Evolutionary conservation across 2,329 filamentous ascomycete genomes (phyloP).

Genomic region (Aschersonia sp.): DNA sequence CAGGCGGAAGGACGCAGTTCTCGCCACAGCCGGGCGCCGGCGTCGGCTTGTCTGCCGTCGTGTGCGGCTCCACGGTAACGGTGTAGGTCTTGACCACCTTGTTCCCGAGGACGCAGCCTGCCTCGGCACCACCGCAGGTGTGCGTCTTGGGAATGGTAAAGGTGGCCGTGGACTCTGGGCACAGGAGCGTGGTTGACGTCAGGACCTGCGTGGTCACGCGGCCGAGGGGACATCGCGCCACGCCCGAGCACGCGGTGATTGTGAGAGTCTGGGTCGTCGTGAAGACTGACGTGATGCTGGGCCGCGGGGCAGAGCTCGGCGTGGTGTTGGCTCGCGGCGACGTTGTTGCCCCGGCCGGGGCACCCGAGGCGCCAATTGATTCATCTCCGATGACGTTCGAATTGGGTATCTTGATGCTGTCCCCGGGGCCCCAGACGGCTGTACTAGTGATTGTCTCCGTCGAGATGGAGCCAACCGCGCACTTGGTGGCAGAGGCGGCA

Average conservation of each 20-base stretch:
- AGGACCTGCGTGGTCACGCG: conserved; percentile 11
- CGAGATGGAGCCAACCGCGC: conserved; percentile 14
- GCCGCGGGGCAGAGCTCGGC: conserved; percentile 3
- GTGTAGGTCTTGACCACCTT: conserved; percentile 9
- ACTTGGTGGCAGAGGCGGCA: conserved; percentile 12
- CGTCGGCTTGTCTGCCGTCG: conserved; percentile 10
- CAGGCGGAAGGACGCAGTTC: conserved; percentile 6
- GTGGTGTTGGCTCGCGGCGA: neutral
- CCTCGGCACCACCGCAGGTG: conserved; percentile 12
- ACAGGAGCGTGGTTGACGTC: conserved; percentile 8
- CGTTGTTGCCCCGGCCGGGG: neutral
- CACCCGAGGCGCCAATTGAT: neutral
- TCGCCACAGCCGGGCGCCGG: conserved; percentile 8
- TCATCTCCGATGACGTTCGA: neutral
- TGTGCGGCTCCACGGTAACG: conserved; percentile 13
- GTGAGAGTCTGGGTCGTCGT: conserved; percentile 40
- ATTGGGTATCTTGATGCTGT: neutral
- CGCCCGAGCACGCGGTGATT: conserved; percentile 40
- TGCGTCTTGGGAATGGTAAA: conserved; percentile 15
- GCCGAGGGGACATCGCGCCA: conserved; percentile 16
- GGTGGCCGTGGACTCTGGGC: conserved; percentile 12
- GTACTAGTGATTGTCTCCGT: conserved; percentile 10
- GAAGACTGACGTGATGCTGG: conserved; percentile 22
- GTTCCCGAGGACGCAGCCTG: conserved; percentile 13
- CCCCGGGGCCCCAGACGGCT: neutral